Evolutionary conservation across 202 grass and related monocot species (phyloP).

Genomic region (Schoenoplectus tabernaemontani): DNA sequence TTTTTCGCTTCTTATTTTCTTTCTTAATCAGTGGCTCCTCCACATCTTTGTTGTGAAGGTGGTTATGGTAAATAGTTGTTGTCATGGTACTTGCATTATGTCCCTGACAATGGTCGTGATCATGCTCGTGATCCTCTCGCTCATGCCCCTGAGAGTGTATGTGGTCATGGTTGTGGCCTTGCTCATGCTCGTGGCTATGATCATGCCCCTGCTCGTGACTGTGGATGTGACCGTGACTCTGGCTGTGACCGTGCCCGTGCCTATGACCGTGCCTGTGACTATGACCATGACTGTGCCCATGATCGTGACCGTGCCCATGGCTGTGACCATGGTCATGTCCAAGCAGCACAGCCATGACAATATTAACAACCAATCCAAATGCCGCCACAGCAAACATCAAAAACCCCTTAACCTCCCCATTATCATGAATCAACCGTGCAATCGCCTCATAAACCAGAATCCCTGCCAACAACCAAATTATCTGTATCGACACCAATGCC

Average conservation of each 20-base stretch:
- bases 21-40: slow-evolving; percentile 55
- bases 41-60: slow-evolving; percentile 33
- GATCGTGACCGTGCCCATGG: slow-evolving; percentile 38
- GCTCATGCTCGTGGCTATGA: slow-evolving; percentile 29
- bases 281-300: slow-evolving; percentile 28
- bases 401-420: slow-evolving; percentile 62
- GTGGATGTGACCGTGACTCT: slow-evolving; percentile 32
- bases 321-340: slow-evolving; percentile 82
- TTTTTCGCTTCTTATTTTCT: slow-evolving; percentile 39
- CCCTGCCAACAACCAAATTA: slow-evolving; percentile 91
- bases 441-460: slow-evolving; percentile 95
- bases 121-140: slow-evolving; percentile 30
- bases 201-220: slow-evolving; percentile 22
- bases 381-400: slow-evolving; percentile 91
- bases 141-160: slow-evolving; percentile 20
- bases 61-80: slow-evolving; percentile 47
- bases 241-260: slow-evolving; percentile 34
- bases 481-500: slow-evolving; percentile 85
- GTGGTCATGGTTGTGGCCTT: slow-evolving; percentile 34
- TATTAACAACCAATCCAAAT: slow-evolving; percentile 92
- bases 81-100: slow-evolving; percentile 36
- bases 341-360: slow-evolving; percentile 89
- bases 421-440: slow-evolving; percentile 61
- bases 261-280: slow-evolving; percentile 22
- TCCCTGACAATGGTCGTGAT: slow-evolving; percentile 29